Evolutionary conservation across 2,329 filamentous ascomycete genomes (phyloP).

Genomic region (Cytospora paraplurivora): DNA sequence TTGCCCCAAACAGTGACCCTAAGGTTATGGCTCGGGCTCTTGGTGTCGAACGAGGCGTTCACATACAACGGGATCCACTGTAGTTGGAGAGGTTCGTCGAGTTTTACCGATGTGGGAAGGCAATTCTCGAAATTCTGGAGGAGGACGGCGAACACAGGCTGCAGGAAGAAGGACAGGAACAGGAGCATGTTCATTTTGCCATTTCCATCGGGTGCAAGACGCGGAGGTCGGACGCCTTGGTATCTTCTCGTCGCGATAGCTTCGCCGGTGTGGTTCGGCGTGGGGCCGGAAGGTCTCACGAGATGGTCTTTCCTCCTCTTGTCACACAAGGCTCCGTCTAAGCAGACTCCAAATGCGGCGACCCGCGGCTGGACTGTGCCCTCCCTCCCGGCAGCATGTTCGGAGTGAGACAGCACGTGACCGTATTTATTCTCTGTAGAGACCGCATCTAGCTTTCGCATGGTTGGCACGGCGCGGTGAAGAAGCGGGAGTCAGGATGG

Average conservation of each 20-base stretch:
- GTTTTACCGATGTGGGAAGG: slow-evolving; percentile 63
- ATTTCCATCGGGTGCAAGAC: neutral
- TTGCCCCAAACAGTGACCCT: slow-evolving; percentile 87
- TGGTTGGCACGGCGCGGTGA: slow-evolving; percentile 21
- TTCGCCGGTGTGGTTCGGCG: neutral
- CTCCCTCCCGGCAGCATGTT: slow-evolving; percentile 22
- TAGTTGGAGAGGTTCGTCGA: slow-evolving; percentile 59
- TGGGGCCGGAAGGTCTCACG: neutral
- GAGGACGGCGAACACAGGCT: slow-evolving; percentile 59
- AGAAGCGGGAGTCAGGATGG: slow-evolving; percentile 17
- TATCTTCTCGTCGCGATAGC: neutral
- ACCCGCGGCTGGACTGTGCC: slow-evolving; percentile 1
- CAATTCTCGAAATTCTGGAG: slow-evolving; percentile 85
- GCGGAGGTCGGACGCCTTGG: neutral
- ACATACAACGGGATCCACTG: slow-evolving; percentile 80
- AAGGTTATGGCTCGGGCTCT: slow-evolving; percentile 63
- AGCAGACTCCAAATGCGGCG: slow-evolving; percentile 3
- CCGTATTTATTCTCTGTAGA: slow-evolving; percentile 20
- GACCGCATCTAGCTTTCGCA: slow-evolving; percentile 26
- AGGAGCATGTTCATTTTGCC: slow-evolving; percentile 42
- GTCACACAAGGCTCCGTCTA: slow-evolving; percentile 8
- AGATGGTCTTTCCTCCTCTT: slow-evolving; percentile 1
- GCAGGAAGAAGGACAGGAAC: slow-evolving; percentile 36
- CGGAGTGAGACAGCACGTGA: slow-evolving; percentile 13
- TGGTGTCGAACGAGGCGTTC: slow-evolving; percentile 71